Base-by-base conservation (phyloP, 768 basidiomycete species). In the Plicaturopsis crispa region DNA sequence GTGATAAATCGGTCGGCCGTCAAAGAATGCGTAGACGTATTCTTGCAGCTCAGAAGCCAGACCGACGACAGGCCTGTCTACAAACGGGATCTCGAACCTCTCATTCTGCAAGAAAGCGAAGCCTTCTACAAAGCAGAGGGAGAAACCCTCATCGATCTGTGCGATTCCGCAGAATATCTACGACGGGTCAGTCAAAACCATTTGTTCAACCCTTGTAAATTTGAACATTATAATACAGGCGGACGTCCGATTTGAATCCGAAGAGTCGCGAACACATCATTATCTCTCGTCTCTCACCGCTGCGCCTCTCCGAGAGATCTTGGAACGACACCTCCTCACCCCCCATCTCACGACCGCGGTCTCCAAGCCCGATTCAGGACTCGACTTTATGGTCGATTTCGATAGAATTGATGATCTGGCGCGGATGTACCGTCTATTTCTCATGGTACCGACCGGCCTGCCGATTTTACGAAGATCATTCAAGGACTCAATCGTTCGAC, bases 1-100 rank as follows among this genome's bases (percentile, higher is more conserved):
- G 75, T 75, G 33, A 90, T 98, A 52, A 89, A 88, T 51, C 83
- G 86, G n/a, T 89, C 90, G 2, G 80, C 87, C 3, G 78, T 97
- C 36, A 85, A 88, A 52, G 85, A 84, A 47, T 90, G 85, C 45
- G 80, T 93, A 16, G 87, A 91, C 30, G 80, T 97, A 32, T 73
- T 96, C 33, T 62, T 85, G 26, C 72, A 80, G 40, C 71, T 98
- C 20, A 62, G 69, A 7, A 68, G 71, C 22, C 69, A 69, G 13
- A 60, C 60, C 16, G 65, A 63, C 14, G 70, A 64, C 24, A 60
- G 56, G 40, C 80, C 79, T 0, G 73, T 92, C 4, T 99, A 98
- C 65, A 77, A 80, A 46, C 71, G 73, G 36, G 81, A 89, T 53
- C 68, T 98, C 24, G 93, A 98, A 59, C 88, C 87, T 0, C 68